phyloP scores from a whole-genome alignment of 805 yeast genomes.

The Nakazawaea holstii region DNA sequence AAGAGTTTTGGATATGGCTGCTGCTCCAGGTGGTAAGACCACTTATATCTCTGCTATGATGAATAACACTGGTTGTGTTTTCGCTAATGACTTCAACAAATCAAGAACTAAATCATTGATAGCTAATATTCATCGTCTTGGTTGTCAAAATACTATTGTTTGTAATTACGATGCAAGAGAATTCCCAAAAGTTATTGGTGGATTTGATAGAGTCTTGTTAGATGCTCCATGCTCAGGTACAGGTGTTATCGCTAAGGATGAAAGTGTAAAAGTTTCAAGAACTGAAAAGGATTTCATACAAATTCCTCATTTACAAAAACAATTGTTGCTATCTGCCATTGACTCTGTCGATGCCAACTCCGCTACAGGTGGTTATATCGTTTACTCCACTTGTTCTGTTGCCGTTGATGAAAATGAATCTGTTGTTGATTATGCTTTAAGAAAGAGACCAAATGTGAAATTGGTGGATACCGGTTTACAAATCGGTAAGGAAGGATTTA shows the following conservation, averaged over 20 bases:
- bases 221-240: conserved; percentile 99
- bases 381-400: conserved; percentile 96
- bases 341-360: conserved; percentile 96
- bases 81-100: conserved; percentile 96
- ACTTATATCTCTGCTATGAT: conserved; percentile 91
- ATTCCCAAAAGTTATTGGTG: conserved; percentile 97
- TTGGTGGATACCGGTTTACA: conserved; percentile 88
- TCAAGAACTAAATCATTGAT: conserved; percentile 93
- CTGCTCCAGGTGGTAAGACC: conserved; percentile 99
- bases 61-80: conserved; percentile 97
- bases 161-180: conserved; percentile 98
- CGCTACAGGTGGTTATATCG: conserved; percentile 87
- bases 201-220: conserved; percentile 87
- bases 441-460: conserved; percentile 94
- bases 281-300: conserved; percentile 95
- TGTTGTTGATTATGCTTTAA: conserved; percentile 94
- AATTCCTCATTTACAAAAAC: conserved; percentile 95
- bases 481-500: conserved; percentile 95
- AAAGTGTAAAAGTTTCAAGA: conserved; percentile 86
- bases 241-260: conserved; percentile 98
- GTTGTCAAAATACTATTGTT: conserved; percentile 93
- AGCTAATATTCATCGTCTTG: conserved; percentile 96
- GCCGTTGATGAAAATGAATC: conserved; percentile 98
- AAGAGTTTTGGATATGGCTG: conserved; percentile 96
- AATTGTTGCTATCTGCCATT: conserved; percentile 86